Evolutionary conservation across 306 rosid genomes (phyloP).

Genomic region (Ormosia semicastrata): DNA sequence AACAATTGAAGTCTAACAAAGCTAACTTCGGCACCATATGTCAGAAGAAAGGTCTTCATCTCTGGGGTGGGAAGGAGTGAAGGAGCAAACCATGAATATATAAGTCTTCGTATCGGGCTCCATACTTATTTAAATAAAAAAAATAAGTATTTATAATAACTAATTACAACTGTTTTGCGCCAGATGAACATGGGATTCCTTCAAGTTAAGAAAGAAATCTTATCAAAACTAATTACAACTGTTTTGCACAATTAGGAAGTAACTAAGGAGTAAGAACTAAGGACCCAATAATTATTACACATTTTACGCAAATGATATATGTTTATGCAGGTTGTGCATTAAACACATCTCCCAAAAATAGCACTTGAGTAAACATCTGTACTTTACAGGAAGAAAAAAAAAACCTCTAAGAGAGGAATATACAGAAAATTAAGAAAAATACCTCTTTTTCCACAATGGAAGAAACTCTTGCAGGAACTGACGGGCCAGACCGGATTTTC

Average conservation of each 20-base stretch:
- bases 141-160: too few relatives aligned
- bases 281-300: not conserved
- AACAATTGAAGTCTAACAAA: too few relatives aligned
- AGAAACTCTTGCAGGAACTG: slow-evolving; percentile 44
- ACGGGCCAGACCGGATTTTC: slow-evolving; percentile 34
- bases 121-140: too few relatives aligned
- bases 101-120: too few relatives aligned
- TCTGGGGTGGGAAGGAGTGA: too few relatives aligned
- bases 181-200: not conserved
- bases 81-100: too few relatives aligned
- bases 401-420: not conserved
- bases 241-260: not conserved
- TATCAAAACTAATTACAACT: not conserved
- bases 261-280: not conserved
- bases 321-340: not conserved
- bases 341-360: not conserved
- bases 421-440: not conserved
- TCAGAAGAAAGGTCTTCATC: too few relatives aligned
- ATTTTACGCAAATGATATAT: not conserved
- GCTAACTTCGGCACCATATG: too few relatives aligned
- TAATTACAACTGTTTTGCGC: too few relatives aligned
- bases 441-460: slow-evolving; percentile 55
- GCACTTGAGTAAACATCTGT: not conserved
- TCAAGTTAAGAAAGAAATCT: not conserved
- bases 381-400: not conserved